These are phyloP conservation scores for Emericellopsis terricola DNA, from an alignment of 495 filamentous ascomycete genomes.

Conservation along the genomic window DNA sequence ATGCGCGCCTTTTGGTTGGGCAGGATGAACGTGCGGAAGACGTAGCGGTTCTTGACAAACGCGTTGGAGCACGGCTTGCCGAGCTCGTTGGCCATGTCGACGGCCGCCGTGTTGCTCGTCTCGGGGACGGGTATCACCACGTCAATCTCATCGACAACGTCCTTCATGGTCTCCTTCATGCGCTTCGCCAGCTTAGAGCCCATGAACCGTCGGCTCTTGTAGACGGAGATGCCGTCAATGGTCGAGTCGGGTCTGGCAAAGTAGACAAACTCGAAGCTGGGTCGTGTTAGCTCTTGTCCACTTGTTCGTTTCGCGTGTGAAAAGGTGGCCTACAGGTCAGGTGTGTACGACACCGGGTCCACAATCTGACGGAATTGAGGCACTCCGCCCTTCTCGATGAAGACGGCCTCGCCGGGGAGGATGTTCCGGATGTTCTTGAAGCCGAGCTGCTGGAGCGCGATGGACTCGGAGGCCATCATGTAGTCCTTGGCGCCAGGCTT, in stretches of 20 bases:
- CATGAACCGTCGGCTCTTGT: constrained; percentile 82
- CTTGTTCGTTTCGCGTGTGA: background rate
- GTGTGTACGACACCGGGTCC: constrained; percentile 53
- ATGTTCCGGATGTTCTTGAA: constrained; percentile 73
- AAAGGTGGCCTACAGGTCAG: constrained; percentile 45
- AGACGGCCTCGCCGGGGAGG: constrained; percentile 80
- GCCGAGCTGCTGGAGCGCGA: constrained; percentile 75
- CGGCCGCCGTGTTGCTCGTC: constrained; percentile 55
- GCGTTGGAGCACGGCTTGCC: constrained; percentile 58
- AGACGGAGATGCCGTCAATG: constrained; percentile 86
- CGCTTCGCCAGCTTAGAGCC: constrained; percentile 71
- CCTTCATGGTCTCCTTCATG: constrained; percentile 51
- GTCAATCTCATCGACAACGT: constrained; percentile 70
- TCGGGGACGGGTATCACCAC: constrained; percentile 31
- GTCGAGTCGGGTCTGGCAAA: constrained; percentile 79
- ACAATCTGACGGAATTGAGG: constrained; percentile 68
- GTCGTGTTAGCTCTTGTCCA: background rate
- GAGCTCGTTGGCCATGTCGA: constrained; percentile 56
- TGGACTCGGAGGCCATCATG: constrained; percentile 95
- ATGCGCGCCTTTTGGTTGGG: constrained; percentile 67
- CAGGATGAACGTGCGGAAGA: constrained; percentile 94
- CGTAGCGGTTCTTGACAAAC: constrained; percentile 87
- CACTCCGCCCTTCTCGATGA: constrained; percentile 67
- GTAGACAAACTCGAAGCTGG: constrained; percentile 65
- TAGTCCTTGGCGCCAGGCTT: constrained; percentile 65